A percentile compares a stretch with the other conserved stretches of the same genome.
phyloP scores from a whole-genome alignment of 352 stramenopile species.

The Globisporangium cederbergense region DNA sequence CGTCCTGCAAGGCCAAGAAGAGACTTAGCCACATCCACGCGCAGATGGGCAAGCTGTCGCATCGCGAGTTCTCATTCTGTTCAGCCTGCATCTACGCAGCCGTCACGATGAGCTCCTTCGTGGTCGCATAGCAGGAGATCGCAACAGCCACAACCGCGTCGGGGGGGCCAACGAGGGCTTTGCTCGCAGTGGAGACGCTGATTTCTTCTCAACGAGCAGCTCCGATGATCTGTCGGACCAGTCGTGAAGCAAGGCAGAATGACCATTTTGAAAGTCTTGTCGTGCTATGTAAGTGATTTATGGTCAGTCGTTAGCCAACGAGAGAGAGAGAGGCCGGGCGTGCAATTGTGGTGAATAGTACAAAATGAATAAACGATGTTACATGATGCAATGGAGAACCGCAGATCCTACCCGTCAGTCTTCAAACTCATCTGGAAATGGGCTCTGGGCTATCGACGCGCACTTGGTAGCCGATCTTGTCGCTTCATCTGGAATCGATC shows the following conservation, averaged over 20 bases:
- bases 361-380: background rate
- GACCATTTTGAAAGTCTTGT: background rate
- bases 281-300: background rate
- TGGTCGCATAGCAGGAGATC: conserved; percentile 23
- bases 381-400: background rate
- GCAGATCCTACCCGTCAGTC: background rate
- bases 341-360: background rate
- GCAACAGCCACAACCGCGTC: background rate
- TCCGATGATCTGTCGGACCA: background rate
- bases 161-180: too few relatives aligned
- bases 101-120: conserved; percentile 15
- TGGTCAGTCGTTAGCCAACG: background rate
- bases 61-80: conserved; percentile 24
- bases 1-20: conserved; percentile 27
- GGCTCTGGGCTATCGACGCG: background rate
- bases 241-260: background rate
- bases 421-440: background rate
- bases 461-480: background rate
- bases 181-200: background rate
- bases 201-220: background rate
- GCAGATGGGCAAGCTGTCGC: conserved; percentile 13
- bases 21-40: conserved; percentile 18
- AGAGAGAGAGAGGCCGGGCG: background rate
- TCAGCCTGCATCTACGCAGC: conserved; percentile 19
- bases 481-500: background rate